A percentile compares a stretch with the other conserved stretches of the same genome.
Evolutionary conservation across 2,329 filamentous ascomycete species (phyloP).

Genomic region (Epichloe scottii): DNA sequence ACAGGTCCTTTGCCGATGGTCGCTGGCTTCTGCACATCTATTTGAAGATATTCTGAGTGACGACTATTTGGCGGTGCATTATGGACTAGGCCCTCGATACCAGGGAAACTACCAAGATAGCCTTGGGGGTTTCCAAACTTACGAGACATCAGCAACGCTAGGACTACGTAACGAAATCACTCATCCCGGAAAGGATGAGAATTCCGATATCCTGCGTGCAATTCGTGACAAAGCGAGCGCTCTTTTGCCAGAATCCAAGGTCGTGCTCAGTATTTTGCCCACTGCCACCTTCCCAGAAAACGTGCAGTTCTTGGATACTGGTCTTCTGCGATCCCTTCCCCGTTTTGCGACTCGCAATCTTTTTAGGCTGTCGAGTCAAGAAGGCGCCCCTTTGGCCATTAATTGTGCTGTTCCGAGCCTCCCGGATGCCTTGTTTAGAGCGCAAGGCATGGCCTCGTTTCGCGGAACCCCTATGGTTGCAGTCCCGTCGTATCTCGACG

Average conservation of each 20-base stretch:
- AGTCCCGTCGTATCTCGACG: constrained; percentile 74
- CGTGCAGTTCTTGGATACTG: constrained; percentile 64
- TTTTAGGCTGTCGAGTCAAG: constrained; percentile 24
- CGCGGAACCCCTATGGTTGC: constrained; percentile 73
- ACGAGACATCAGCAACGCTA: constrained; percentile 79
- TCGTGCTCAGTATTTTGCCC: constrained; percentile 74
- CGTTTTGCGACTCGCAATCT: constrained; percentile 54
- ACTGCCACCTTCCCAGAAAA: constrained; percentile 70
- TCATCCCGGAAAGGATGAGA: constrained; percentile 79
- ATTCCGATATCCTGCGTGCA: constrained; percentile 80
- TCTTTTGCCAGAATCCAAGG: constrained; percentile 67
- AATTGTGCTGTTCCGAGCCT: constrained; percentile 81
- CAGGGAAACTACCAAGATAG: constrained; percentile 96
- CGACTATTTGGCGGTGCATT: constrained; percentile 82
- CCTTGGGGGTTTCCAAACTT: constrained; percentile 90
- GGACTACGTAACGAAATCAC: constrained; percentile 86
- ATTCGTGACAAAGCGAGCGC: constrained; percentile 75
- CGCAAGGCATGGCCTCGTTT: constrained; percentile 70
- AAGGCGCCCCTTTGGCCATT: constrained; percentile 65
- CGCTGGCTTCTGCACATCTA: constrained; percentile 76
- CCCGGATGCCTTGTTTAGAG: constrained; percentile 73
- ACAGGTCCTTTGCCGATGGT: constrained; percentile 69
- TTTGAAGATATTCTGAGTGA: constrained; percentile 83
- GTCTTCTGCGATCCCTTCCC: constrained; percentile 65
- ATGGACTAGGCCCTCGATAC: constrained; percentile 79